Base-by-base conservation (phyloP, 129 eudicot species). In the Chrysanthemum makinoi region DNA sequence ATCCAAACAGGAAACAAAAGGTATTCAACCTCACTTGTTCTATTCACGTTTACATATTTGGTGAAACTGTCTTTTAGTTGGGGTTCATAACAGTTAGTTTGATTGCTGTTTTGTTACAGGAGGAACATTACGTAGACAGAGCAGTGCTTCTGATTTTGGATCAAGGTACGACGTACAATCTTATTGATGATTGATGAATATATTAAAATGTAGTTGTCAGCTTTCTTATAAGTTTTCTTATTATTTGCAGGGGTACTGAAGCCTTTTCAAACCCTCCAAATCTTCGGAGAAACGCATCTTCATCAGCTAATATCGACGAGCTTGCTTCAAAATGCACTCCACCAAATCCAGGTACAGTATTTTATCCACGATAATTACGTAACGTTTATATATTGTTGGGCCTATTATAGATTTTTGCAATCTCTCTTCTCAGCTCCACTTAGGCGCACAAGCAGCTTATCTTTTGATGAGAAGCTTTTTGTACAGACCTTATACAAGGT, bases 401-500 rank as follows among this genome's bases (percentile, higher is more conserved):
- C 54, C 30, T 19, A 2, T 24, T 3, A 19, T 66, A 10, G 19
- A 18, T 54, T 49, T 13, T 48, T 18, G n/a, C 39, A 62, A 49
- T 69, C 68, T 46, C 47, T 57, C 62, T 76, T 72, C 75, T 73
- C 88, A 89, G 98, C 88, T 74, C 86, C 87, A 56, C 92, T 94
- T 53, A 83, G 84, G 82, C 89, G 88, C 35, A 81, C 93, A 17
- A 84, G 86, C 83, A 86, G 94, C 89, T 84, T 89, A 81, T 80
- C 87, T 55, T 87, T 94, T 69, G 96, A 90, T 70, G 99, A 90
- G 30, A 94, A 94, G 77, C 86, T 90, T 72, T 69, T 94, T 43
- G 75, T 94, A 48, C 96, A 94, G 61, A 83, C 99, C 62, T 87
- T 94, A 30, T 94, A 94, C 86, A 94, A 86, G 97, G 99, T 94